A percentile compares a stretch with the other conserved stretches of the same genome.
Evolutionary conservation across 805 yeast genomes (phyloP).

Genomic region (Wickerhamiella brachini): DNA sequence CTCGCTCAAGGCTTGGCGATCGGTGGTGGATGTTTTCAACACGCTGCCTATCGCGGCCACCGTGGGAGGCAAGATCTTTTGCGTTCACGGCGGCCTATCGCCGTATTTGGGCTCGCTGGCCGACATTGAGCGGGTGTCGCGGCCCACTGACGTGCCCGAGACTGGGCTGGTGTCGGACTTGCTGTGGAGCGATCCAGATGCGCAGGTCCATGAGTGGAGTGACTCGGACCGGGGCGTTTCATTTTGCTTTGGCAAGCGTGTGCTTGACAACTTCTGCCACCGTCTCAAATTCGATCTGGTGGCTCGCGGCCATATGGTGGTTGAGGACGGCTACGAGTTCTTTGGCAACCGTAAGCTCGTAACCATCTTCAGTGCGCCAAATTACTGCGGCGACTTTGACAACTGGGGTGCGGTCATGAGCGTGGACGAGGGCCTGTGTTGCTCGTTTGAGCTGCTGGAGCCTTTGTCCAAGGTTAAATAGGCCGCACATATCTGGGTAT

Average conservation of each 20-base stretch:
- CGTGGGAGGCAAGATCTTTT: slow-evolving; percentile 86
- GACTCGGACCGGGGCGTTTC: slow-evolving; percentile 78
- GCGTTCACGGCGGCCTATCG: slow-evolving; percentile 75
- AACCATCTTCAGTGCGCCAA: slow-evolving; percentile 63
- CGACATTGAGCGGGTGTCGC: slow-evolving; percentile 54
- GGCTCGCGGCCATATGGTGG: slow-evolving; percentile 81
- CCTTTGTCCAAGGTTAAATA: slow-evolving; percentile 47
- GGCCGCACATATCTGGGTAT: not conserved
- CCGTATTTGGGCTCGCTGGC: slow-evolving; percentile 59
- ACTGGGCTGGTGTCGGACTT: slow-evolving; percentile 62
- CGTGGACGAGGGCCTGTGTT: slow-evolving; percentile 76
- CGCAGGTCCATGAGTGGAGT: slow-evolving; percentile 70
- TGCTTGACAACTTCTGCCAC: slow-evolving; percentile 58
- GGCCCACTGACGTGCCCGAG: slow-evolving; percentile 81
- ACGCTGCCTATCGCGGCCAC: slow-evolving; percentile 90
- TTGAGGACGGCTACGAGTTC: slow-evolving; percentile 67
- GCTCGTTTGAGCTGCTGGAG: slow-evolving; percentile 86
- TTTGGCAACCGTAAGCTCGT: slow-evolving; percentile 57
- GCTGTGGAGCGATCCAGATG: slow-evolving; percentile 78
- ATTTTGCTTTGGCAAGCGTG: slow-evolving; percentile 62
- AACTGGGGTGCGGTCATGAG: slow-evolving; percentile 98
- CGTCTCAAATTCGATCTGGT: slow-evolving; percentile 67
- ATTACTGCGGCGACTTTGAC: slow-evolving; percentile 69
- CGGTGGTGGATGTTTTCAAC: slow-evolving; percentile 86
- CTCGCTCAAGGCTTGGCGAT: slow-evolving; percentile 82